These are phyloP conservation scores for Leccinum solheimii DNA, from an alignment of 1,284 basidiomycete species.

Conservation along the genomic window DNA sequence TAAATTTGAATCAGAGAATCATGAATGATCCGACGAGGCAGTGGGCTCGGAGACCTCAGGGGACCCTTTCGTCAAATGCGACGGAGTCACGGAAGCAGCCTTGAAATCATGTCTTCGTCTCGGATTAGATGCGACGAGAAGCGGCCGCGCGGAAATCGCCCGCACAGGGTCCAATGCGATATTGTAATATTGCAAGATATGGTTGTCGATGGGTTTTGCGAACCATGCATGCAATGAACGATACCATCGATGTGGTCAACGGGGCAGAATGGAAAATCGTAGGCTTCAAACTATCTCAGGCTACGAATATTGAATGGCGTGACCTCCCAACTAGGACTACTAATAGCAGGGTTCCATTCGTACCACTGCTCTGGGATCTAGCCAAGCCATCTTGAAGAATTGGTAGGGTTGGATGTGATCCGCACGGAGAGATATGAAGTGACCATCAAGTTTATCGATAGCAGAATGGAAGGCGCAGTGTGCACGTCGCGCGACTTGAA, in stretches of 20 bases:
- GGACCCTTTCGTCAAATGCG: not conserved
- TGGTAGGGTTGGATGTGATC: constrained; percentile 19
- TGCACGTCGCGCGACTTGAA: constrained; percentile 9
- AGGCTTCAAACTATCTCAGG: not conserved
- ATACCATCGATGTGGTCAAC: not conserved
- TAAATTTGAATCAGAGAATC: not conserved
- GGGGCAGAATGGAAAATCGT: constrained; percentile 14
- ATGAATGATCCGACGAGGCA: constrained; percentile 13
- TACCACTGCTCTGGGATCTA: not conserved
- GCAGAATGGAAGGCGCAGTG: constrained; percentile 24
- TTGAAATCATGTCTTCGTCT: constrained; percentile 1
- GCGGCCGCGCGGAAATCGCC: constrained; percentile 19
- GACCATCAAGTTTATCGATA: not conserved
- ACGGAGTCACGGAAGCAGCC: not conserved
- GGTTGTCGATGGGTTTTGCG: constrained; percentile 3
- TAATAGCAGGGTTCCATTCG: not conserved
- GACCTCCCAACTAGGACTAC: constrained; percentile 7
- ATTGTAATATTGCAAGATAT: constrained; percentile 20
- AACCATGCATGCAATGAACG: not conserved
- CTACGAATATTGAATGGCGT: constrained; percentile 4
- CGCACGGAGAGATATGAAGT: constrained; percentile 18
- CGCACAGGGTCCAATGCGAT: constrained; percentile 22
- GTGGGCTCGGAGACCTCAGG: constrained; percentile 4
- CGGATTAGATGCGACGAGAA: constrained; percentile 6
- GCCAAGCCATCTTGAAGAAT: not conserved